A percentile compares a stretch with the other conserved stretches of the same genome.
These are phyloP conservation scores for Wolfiporia cocos DNA, from an alignment of 1,284 basidiomycete genomes.

Conservation along the genomic window DNA sequence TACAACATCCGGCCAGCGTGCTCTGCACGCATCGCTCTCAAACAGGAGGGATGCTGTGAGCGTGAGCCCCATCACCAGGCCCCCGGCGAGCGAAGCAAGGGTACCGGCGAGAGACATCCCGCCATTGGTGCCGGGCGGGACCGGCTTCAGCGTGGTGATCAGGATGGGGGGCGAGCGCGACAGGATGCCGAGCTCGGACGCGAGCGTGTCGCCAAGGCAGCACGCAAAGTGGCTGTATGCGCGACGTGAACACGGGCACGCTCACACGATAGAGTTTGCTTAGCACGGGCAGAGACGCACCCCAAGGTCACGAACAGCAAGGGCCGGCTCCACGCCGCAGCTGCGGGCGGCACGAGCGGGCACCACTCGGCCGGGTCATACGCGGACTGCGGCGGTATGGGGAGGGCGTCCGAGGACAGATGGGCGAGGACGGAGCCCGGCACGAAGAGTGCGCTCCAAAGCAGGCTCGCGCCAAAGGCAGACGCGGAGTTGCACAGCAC, in stretches of 20 bases:
- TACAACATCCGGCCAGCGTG: slow-evolving; percentile 30
- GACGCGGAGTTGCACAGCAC: slow-evolving; percentile 79
- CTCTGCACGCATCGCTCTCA: slow-evolving; percentile 52
- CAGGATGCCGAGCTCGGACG: slow-evolving; percentile 82
- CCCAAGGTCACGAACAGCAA: slow-evolving; percentile 67
- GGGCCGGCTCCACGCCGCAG: slow-evolving; percentile 45
- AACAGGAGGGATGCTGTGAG: slow-evolving; percentile 53
- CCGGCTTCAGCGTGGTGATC: slow-evolving; percentile 65
- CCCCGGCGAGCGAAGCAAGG: slow-evolving; percentile 68
- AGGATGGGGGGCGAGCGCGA: slow-evolving; percentile 63
- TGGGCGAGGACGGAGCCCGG: slow-evolving; percentile 26
- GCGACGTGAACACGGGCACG: too few species aligned
- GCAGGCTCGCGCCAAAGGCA: slow-evolving; percentile 55
- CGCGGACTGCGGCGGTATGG: slow-evolving; percentile 10
- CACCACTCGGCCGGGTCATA: slow-evolving; percentile 44
- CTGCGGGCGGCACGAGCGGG: slow-evolving; percentile 35
- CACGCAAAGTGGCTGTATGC: slow-evolving; percentile 69
- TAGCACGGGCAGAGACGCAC: slow-evolving; percentile 37
- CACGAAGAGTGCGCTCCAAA: slow-evolving; percentile 61
- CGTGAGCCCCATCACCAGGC: slow-evolving; percentile 61
- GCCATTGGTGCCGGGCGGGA: slow-evolving; percentile 92
- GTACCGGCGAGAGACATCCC: slow-evolving; percentile 78
- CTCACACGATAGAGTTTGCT: too few species aligned
- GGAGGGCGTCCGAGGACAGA: slow-evolving; percentile 11
- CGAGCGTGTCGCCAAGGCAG: slow-evolving; percentile 79